Evolutionary conservation across 2,329 filamentous ascomycete genomes (phyloP).

Genomic region (Sporothrix humicola): DNA sequence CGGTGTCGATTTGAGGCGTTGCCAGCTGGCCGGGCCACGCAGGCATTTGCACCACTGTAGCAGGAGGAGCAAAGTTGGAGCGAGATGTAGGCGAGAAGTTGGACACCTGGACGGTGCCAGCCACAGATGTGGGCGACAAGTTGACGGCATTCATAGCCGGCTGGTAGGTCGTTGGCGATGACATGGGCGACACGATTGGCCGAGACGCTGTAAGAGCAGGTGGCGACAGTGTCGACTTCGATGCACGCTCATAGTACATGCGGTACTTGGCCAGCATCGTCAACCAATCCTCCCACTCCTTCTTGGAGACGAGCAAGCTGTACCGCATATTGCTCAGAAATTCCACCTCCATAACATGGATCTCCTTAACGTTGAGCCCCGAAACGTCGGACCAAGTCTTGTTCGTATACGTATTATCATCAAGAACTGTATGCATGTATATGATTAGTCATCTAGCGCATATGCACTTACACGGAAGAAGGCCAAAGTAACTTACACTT

Average conservation of each 20-base stretch:
- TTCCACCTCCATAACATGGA: constrained; percentile 99
- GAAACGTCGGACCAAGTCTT: constrained; percentile 99
- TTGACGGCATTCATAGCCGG: constrained; percentile 35
- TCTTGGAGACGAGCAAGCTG: constrained; percentile 82
- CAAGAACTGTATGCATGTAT: constrained; percentile 65
- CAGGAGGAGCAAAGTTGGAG: background rate
- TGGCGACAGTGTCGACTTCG: constrained; percentile 42
- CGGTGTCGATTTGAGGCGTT: background rate
- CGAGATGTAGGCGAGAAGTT: constrained; percentile 25
- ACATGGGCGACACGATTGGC: constrained; percentile 43
- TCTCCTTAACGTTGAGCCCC: constrained; percentile 88
- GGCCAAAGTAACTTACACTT: constrained; percentile 69
- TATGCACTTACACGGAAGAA: background rate
- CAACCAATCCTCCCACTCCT: constrained; percentile 89
- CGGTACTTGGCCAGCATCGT: constrained; percentile 80
- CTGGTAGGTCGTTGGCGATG: constrained; percentile 54
- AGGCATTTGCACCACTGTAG: background rate
- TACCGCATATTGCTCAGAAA: constrained; percentile 99
- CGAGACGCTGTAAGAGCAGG: constrained; percentile 47
- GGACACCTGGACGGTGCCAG: background rate
- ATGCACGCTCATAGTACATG: constrained; percentile 77
- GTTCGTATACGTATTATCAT: constrained; percentile 99
- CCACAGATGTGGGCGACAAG: constrained; percentile 1
- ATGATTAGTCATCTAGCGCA: constrained; percentile 35
- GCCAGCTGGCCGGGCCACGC: constrained; percentile 17